Evolutionary conservation across 2,329 filamentous ascomycete genomes (phyloP).

Genomic region (Elsinoe australis): DNA sequence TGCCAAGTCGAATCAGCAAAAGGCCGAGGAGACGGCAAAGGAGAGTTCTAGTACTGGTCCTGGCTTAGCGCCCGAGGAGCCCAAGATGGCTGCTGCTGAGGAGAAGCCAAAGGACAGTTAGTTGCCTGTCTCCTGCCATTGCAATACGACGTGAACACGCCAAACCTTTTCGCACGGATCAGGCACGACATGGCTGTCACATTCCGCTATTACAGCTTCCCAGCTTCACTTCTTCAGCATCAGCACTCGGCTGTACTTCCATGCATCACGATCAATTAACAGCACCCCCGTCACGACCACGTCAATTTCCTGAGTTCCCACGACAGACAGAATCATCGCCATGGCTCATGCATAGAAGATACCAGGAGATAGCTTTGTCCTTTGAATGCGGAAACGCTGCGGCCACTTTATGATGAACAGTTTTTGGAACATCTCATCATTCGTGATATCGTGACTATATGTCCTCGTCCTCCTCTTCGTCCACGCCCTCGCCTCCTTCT

Average conservation of each 20-base stretch:
- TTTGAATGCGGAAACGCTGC: conserved; percentile 13
- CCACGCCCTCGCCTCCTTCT: conserved; percentile 53
- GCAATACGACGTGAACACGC: not conserved
- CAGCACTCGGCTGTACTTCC: conserved; percentile 13
- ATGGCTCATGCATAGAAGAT: conserved; percentile 17
- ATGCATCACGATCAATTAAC: conserved; percentile 3
- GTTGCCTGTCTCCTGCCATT: conserved; percentile 1
- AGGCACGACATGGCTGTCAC: not conserved
- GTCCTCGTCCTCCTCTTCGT: conserved; percentile 51
- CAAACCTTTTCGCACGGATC: not conserved
- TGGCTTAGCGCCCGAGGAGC: conserved; percentile 24
- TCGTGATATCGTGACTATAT: conserved; percentile 32
- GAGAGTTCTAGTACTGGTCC: conserved; percentile 18
- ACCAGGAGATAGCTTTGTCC: conserved; percentile 15
- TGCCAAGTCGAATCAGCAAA: conserved; percentile 29
- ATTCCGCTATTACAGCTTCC: not conserved
- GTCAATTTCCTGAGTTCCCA: conserved; percentile 15
- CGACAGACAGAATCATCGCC: conserved; percentile 7
- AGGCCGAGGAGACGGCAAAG: conserved; percentile 24
- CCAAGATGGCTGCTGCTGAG: conserved; percentile 24
- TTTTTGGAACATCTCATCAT: not conserved
- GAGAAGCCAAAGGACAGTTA: conserved; percentile 11
- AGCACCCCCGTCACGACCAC: conserved; percentile 11
- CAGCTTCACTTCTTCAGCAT: conserved; percentile 1
- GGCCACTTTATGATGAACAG: not conserved